phyloP scores from a whole-genome alignment of 2,329 filamentous ascomycete genomes.

The Exophiala phaeomuriformis region DNA sequence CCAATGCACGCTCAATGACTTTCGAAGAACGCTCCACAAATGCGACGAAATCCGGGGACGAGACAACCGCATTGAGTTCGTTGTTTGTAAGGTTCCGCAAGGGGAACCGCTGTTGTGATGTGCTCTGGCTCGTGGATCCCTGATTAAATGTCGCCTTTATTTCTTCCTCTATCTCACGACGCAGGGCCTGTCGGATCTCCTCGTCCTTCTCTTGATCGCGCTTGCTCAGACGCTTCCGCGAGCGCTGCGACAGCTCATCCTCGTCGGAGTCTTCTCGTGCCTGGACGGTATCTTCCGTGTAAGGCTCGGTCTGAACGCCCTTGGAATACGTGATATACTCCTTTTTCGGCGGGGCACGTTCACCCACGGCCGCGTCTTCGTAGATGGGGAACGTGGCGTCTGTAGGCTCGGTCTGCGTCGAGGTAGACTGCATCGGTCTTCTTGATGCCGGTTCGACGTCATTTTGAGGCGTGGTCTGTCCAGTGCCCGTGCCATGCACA shows the following conservation, averaged over 20 bases:
- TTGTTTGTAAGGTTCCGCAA: constrained; percentile 72
- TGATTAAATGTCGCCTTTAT: constrained; percentile 56
- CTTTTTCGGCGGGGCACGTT: constrained; percentile 37
- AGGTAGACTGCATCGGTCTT: constrained; percentile 39
- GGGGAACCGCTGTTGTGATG: constrained; percentile 56
- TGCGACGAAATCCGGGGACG: constrained; percentile 86
- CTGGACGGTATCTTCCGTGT: constrained; percentile 41
- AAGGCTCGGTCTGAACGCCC: constrained; percentile 73
- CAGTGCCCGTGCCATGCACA: constrained; percentile 70
- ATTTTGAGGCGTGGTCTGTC: constrained; percentile 69
- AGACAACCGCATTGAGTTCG: constrained; percentile 82
- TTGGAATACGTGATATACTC: constrained; percentile 97
- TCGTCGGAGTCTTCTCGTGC: constrained; percentile 57
- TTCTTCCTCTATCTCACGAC: constrained; percentile 89
- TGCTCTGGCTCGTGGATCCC: no score
- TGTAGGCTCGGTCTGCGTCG: constrained; percentile 65
- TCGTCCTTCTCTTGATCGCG: constrained; percentile 78
- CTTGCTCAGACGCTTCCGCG: constrained; percentile 67
- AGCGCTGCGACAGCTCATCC: constrained; percentile 51
- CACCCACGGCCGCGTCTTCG: constrained; percentile 60
- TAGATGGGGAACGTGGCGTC: constrained; percentile 68
- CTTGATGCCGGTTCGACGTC: constrained; percentile 35
- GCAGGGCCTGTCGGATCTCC: constrained; percentile 74
- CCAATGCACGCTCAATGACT: constrained; percentile 89
- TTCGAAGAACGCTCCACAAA: constrained; percentile 95